Percentiles rank a stretch among this genome's conserved stretches.
phyloP scores from a whole-genome alignment of 768 basidiomycete genomes.

The Leucosporidium scottii region DNA sequence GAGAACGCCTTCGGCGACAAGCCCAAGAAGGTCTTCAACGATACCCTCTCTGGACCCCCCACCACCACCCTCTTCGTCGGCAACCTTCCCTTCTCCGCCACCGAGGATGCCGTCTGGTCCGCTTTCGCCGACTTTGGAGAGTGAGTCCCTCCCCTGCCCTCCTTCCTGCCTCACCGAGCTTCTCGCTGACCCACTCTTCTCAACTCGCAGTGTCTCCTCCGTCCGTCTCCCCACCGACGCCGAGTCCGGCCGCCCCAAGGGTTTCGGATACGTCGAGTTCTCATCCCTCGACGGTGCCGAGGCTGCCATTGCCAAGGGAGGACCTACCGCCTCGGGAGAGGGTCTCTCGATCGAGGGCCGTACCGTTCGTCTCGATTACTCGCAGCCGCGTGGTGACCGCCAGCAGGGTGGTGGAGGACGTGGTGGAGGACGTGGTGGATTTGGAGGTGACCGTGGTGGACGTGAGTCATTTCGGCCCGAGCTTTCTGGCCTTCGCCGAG shows the following conservation, averaged over 20 bases:
- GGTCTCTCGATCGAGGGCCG: conserved; percentile 78
- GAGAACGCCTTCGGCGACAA: conserved; percentile 35
- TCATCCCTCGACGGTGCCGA: conserved; percentile 69
- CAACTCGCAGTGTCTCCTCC: conserved; percentile 25
- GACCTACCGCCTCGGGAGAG: conserved; percentile 41
- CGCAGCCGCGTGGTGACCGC: conserved; percentile 63
- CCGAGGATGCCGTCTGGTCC: conserved; percentile 81
- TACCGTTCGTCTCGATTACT: conserved; percentile 71
- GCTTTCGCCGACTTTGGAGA: conserved; percentile 88
- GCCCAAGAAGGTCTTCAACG: conserved; percentile 56
- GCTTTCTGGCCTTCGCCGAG: conserved; percentile 21
- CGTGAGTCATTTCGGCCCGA: conserved; percentile 39
- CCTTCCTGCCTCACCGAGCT: conserved; percentile 43
- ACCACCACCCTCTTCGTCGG: conserved; percentile 80
- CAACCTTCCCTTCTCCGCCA: conserved; percentile 73
- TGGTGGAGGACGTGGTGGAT: conserved; percentile 37
- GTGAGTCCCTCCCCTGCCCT: conserved; percentile 54
- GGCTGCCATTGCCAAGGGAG: conserved; percentile 57
- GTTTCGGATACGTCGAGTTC: conserved; percentile 96
- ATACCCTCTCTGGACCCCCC: conserved; percentile 53
- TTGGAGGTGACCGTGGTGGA: conserved; percentile 36
- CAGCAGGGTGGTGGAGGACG: conserved; percentile 50
- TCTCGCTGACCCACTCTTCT: background rate
- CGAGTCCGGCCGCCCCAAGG: conserved; percentile 82
- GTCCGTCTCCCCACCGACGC: conserved; percentile 88